Evolutionary conservation across 768 basidiomycete genomes (phyloP).

Genomic region (Ramaria sp.): DNA sequence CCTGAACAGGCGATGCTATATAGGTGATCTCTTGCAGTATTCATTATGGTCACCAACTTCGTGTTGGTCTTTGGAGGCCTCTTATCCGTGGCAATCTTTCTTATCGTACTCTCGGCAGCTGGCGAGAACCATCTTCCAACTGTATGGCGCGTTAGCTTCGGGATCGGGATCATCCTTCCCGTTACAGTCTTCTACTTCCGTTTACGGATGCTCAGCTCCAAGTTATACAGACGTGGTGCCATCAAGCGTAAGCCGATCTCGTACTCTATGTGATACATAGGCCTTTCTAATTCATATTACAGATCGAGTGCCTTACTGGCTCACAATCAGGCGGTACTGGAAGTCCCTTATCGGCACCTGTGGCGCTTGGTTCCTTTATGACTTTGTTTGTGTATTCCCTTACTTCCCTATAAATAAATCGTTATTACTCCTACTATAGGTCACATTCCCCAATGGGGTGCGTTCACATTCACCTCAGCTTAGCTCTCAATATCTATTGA

Average conservation of each 20-base stretch:
- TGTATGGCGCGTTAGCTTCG: conserved; percentile 61
- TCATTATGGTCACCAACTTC: conserved; percentile 70
- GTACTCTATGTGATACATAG: background rate
- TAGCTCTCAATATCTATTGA: conserved; percentile 24
- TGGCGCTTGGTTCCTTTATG: conserved; percentile 70
- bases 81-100: conserved; percentile 52
- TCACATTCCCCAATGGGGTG: conserved; percentile 65
- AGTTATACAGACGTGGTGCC: conserved; percentile 51
- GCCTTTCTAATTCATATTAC: background rate
- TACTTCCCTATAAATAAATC: background rate
- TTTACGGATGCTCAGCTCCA: conserved; percentile 59
- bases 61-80: conserved; percentile 60
- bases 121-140: conserved; percentile 50
- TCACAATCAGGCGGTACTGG: conserved; percentile 59
- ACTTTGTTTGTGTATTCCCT: conserved; percentile 34
- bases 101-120: conserved; percentile 58
- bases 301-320: conserved; percentile 50
- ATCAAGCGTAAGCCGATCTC: conserved; percentile 37
- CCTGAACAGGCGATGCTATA: background rate
- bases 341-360: conserved; percentile 57
- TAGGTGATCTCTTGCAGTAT: conserved; percentile 27
- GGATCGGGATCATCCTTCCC: conserved; percentile 51
- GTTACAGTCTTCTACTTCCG: conserved; percentile 65
- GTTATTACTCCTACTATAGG: conserved; percentile 20
- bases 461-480: background rate